Evolutionary conservation across 2,329 filamentous ascomycete genomes (phyloP).

Genomic region (Corniculantispora saksenae): DNA sequence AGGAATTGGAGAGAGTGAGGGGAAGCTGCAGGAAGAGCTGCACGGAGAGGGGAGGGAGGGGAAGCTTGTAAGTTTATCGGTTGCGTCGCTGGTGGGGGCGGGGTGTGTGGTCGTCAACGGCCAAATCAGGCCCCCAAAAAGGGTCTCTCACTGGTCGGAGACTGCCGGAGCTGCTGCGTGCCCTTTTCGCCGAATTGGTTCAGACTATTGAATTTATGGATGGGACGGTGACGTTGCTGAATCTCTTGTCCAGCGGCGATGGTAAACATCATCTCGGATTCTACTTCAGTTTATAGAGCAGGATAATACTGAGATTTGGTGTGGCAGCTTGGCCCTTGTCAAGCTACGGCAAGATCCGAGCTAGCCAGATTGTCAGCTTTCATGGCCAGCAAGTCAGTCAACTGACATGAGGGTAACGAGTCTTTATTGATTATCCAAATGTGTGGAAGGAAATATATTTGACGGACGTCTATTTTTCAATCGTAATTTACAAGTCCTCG

Average conservation of each 20-base stretch:
- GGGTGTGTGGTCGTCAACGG: slow-evolving; percentile 13
- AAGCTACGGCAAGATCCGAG: background rate
- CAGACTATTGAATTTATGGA: background rate
- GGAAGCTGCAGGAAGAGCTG: background rate
- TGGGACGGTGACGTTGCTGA: background rate
- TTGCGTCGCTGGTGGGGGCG: background rate
- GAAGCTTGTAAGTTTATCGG: slow-evolving; percentile 6
- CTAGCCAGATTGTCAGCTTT: background rate
- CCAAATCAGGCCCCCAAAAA: background rate
- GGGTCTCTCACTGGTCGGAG: background rate
- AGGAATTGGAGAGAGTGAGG: background rate
- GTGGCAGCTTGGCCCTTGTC: background rate
- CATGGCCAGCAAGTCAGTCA: background rate
- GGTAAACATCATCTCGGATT: no score
- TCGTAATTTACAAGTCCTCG: slow-evolving; percentile 18
- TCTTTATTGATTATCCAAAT: background rate
- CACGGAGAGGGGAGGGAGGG: background rate
- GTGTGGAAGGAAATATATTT: background rate
- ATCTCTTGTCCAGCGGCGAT: no score
- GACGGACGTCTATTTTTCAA: slow-evolving; percentile 17
- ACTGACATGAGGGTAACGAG: no score
- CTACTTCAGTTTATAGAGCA: no score
- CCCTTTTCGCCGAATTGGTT: background rate
- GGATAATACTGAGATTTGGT: no score
- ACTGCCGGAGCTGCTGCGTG: background rate